These are phyloP conservation scores for Sporothrix brunneoviolacea DNA, from an alignment of 2,329 filamentous ascomycete species.

Conservation along the genomic window DNA sequence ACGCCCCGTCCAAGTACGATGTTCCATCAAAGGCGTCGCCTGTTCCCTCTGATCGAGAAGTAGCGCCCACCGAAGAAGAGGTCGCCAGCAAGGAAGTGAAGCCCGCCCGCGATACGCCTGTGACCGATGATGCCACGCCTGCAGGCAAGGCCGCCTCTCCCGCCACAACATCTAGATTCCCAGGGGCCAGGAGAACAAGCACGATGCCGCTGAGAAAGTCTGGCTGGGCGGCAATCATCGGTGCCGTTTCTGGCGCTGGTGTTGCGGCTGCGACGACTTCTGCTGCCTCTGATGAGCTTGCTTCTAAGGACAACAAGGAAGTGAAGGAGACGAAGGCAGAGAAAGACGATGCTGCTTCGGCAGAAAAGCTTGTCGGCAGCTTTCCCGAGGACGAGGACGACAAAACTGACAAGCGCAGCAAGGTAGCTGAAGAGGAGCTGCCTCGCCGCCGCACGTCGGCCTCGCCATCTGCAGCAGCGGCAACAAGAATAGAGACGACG, in stretches of 20 bases:
- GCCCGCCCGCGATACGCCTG: neutral
- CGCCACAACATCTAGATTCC: slow-evolving; percentile 5
- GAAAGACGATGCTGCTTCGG: neutral
- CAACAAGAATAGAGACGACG: neutral
- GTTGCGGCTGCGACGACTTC: slow-evolving; percentile 18
- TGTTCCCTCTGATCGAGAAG: too few relatives aligned
- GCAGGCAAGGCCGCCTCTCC: neutral
- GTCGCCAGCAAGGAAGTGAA: too few relatives aligned
- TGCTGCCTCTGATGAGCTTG: neutral
- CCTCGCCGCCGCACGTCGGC: slow-evolving; percentile 9
- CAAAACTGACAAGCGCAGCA: slow-evolving; percentile 9
- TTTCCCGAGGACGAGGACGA: slow-evolving; percentile 7
- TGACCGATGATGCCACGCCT: neutral
- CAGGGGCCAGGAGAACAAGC: slow-evolving; percentile 24
- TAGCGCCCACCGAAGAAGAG: too few relatives aligned
- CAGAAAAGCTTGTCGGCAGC: neutral
- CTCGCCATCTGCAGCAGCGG: slow-evolving; percentile 20
- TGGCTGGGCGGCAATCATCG: slow-evolving; percentile 47
- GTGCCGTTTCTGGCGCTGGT: slow-evolving; percentile 37
- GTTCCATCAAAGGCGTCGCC: too few relatives aligned
- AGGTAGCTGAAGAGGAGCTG: slow-evolving; percentile 15
- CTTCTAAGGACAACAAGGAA: too few relatives aligned
- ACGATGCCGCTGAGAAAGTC: slow-evolving; percentile 23
- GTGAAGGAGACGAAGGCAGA: neutral
- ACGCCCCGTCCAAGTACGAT: too few relatives aligned